Percentiles rank a stretch among this genome's conserved stretches.
Evolutionary conservation across 2,329 filamentous ascomycete species (phyloP).

Genomic region (Claviceps sp.): DNA sequence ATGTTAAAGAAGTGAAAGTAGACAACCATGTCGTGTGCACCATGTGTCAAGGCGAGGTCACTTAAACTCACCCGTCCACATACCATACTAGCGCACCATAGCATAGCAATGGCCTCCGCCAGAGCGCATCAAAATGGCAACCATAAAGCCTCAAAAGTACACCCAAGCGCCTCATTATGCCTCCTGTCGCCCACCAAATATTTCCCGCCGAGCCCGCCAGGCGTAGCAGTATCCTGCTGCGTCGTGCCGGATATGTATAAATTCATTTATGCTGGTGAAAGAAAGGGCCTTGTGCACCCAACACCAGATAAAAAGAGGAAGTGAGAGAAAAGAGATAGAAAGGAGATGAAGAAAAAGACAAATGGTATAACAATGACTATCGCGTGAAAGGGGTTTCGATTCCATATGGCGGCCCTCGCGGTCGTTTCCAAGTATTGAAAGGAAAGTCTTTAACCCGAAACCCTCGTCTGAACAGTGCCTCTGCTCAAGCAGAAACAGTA

Average conservation of each 20-base stretch:
- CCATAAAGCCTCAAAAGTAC: conserved; percentile 6
- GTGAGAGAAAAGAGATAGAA: background rate
- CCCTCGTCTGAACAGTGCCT: too few relatives aligned
- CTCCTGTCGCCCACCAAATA: background rate
- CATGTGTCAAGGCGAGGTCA: too few relatives aligned
- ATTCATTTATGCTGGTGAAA: conserved; percentile 3
- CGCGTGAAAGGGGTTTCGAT: background rate
- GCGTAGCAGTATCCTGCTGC: conserved; percentile 5
- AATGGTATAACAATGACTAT: conserved; percentile 1
- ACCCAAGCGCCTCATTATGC: conserved; percentile 6
- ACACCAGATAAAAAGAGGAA: background rate
- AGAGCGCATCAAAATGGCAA: background rate
- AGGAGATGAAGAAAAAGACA: background rate
- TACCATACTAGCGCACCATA: too few relatives aligned
- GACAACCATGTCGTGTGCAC: too few relatives aligned
- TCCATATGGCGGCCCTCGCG: background rate
- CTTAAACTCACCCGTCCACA: too few relatives aligned
- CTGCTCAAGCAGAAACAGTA: too few relatives aligned
- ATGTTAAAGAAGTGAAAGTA: too few relatives aligned
- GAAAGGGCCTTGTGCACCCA: background rate
- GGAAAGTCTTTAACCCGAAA: too few relatives aligned
- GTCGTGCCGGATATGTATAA: conserved; percentile 3
- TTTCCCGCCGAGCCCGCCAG: background rate
- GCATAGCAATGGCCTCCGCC: too few relatives aligned
- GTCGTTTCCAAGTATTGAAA: background rate